Percentiles rank a stretch among this genome's conserved stretches.
phyloP scores from a whole-genome alignment of 208 protist genomes.

The Herpetomonas samuelpessoai region DNA sequence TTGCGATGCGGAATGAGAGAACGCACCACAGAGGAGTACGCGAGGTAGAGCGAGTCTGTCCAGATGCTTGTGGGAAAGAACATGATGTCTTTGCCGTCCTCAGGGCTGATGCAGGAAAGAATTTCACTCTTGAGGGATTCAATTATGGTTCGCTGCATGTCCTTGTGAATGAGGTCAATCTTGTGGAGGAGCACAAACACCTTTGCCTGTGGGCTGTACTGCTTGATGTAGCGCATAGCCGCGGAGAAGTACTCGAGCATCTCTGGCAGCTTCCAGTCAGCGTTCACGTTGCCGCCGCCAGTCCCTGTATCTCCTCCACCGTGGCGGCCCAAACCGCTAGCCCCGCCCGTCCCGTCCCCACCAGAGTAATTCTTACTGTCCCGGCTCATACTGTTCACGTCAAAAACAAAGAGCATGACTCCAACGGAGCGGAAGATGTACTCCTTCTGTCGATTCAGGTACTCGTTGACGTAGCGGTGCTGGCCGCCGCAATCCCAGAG shows the following conservation, averaged over 20 bases:
- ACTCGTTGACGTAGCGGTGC: slow-evolving; percentile 98
- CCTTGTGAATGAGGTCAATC: slow-evolving; percentile 94
- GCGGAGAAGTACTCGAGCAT: slow-evolving; percentile 97
- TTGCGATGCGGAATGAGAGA: slow-evolving; percentile 97
- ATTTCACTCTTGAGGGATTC: slow-evolving; percentile 73
- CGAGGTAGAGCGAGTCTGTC: slow-evolving; percentile 98
- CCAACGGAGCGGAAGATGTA: slow-evolving; percentile 99
- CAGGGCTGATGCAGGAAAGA: slow-evolving; percentile 37
- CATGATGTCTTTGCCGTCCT: slow-evolving; percentile 69
- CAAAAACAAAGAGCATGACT: slow-evolving; percentile 99
- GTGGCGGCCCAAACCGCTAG: slow-evolving; percentile 5
- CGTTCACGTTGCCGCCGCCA: slow-evolving; percentile 24
- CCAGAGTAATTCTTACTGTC: slow-evolving; percentile 22
- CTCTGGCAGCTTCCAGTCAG: slow-evolving; percentile 83
- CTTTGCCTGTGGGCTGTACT: slow-evolving; percentile 97
- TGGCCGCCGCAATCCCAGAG: slow-evolving; percentile 99
- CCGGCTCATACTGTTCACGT: slow-evolving; percentile 93
- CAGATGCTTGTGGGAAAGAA: slow-evolving; percentile 99
- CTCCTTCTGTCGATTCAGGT: slow-evolving; percentile 96
- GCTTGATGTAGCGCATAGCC: slow-evolving; percentile 93
- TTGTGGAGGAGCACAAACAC: slow-evolving; percentile 99
- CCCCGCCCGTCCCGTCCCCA: neutral
- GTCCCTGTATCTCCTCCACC: slow-evolving; percentile 7
- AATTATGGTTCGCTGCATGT: slow-evolving; percentile 68
- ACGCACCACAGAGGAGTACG: slow-evolving; percentile 94